Base-by-base conservation (phyloP, 2,329 filamentous ascomycete species). In the Gnomoniopsis smithogilvyi region DNA sequence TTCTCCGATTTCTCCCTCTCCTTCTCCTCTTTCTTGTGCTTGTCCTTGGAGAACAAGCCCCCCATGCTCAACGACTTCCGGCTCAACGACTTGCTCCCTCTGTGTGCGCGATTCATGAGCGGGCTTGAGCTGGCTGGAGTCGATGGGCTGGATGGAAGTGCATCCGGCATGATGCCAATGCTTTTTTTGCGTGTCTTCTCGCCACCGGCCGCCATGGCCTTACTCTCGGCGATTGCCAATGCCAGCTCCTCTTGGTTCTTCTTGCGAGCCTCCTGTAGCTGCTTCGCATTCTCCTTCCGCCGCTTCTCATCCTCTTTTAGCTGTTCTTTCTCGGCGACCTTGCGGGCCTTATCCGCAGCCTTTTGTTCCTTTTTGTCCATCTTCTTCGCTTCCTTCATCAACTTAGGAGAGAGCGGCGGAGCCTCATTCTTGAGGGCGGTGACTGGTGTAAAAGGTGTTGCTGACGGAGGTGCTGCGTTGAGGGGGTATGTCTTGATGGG, bases 1-100 rank as follows among this genome's bases (percentile, higher is more conserved):
- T n/a, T n/a, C 51, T 73, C 67, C 38, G 67, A 63, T 51, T 67
- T 69, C 26, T 68, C 63, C 33, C 70, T 67, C 6, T 64, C 62
- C 21, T 68, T 68, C 30, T 76, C 71, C 47, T 67, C 64, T 54
- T 72, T 72, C 58, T 72, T 73, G 49, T 67, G 64, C 66, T 69
- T 80, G 62, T 83, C 80, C 62, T 83, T 85, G 22, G 46, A 46
- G 34, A 41, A 45, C 46, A 55, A 50, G 66, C 80, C 78, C 41
- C 88, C 74, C 68, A 90, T 89, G 34, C 82, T 83, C 67, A 91
- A 87, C 65, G 90, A 89, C 72, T 89, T 91, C 63, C 88, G 85
- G 51, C 90, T 84, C 77, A 96, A 82, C 63, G 90, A 92, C 76
- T 91, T 94, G 71, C 88, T 91, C 11, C 85, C 85, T 56, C 87